Evolutionary conservation across 2,329 filamentous ascomycete genomes (phyloP), one percentile per base, ranked within the genome.

Genomic region (Colletotrichum horii): DNA sequence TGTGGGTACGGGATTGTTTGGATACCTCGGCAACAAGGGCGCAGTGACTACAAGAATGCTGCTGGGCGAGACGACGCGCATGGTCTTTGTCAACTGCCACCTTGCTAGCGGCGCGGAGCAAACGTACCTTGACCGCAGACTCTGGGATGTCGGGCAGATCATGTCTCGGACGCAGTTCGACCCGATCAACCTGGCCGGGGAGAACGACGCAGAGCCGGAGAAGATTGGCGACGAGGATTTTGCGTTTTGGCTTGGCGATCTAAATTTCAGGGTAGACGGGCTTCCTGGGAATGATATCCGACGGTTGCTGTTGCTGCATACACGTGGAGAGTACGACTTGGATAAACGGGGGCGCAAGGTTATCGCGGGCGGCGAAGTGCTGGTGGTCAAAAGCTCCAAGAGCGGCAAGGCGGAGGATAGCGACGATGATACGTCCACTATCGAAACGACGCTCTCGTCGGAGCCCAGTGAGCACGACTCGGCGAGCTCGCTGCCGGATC

Each of bases 11-110:
- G 97, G 97, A 0, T 84, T 98, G 58, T 91, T 97, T 84, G 96
- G 96, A 0, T 98, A 98, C 81, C 93, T 98, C 87, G 97, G 97
- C 12, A 99, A 99, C 84, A 99, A 99, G 83, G 97, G 97, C 2
- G 96, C 95, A 6, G 94, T 98, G 1, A 91, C 93, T 4, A 94
- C 94, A 6, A 91, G 96, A 24, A 87, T 99, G 6, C 89, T 99
- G 1, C 86, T 99, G 1, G 97, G 96, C 3, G 97, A 98, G 83
- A 96, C 96, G 0, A 98, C 97, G 0, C 91, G 94, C 34, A 86
- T 99, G 71, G 93, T 97, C 28, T 98, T 99, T 83, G 89, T 98
- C 78, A 98, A 99, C 83, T 95, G 92, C 72, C 97, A 99, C 85
- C 89, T 99, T 28, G 94, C 96, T 77, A 98, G 96, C 69, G 97